These are phyloP conservation scores for Priceomyces carsonii DNA, from an alignment of 805 yeast species.

Conservation along the genomic window DNA sequence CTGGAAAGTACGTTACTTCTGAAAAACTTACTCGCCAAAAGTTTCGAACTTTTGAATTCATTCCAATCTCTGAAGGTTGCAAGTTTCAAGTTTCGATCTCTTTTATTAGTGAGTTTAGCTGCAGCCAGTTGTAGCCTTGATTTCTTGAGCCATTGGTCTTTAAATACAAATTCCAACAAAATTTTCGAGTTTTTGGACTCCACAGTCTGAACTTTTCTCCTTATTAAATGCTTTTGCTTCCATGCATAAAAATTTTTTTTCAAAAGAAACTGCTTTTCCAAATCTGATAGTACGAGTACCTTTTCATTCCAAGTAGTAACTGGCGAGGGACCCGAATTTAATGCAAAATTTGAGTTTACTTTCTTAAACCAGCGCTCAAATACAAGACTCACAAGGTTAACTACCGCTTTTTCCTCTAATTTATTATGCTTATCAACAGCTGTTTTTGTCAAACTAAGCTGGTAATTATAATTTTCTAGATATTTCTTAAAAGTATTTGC, in stretches of 20 bases:
- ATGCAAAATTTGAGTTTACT: constrained; percentile 6
- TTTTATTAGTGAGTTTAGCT: constrained; percentile 4
- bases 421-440: background rate
- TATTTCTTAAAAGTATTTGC: background rate
- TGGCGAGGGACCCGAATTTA: background rate
- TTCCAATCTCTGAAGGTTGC: constrained; percentile 14
- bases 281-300: constrained; percentile 10
- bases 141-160: constrained; percentile 16
- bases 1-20: constrained; percentile 7
- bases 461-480: background rate
- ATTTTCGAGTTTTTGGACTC: constrained; percentile 5
- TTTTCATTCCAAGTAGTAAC: constrained; percentile 10
- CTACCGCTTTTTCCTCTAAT: background rate
- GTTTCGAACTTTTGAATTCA: constrained; percentile 6
- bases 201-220: constrained; percentile 3
- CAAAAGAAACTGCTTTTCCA: constrained; percentile 16
- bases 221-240: constrained; percentile 9
- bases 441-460: too few species aligned
- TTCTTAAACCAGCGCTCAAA: constrained; percentile 13
- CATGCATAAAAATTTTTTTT: constrained; percentile 16
- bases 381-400: too few species aligned
- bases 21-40: constrained; percentile 12
- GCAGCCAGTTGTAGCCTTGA: constrained; percentile 9
- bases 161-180: constrained; percentile 11
- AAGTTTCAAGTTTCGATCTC: constrained; percentile 6